Evolutionary conservation across 805 yeast genomes (phyloP), one percentile per base, ranked within the genome.

Genomic region (Cyberlindnera bimundalis): DNA sequence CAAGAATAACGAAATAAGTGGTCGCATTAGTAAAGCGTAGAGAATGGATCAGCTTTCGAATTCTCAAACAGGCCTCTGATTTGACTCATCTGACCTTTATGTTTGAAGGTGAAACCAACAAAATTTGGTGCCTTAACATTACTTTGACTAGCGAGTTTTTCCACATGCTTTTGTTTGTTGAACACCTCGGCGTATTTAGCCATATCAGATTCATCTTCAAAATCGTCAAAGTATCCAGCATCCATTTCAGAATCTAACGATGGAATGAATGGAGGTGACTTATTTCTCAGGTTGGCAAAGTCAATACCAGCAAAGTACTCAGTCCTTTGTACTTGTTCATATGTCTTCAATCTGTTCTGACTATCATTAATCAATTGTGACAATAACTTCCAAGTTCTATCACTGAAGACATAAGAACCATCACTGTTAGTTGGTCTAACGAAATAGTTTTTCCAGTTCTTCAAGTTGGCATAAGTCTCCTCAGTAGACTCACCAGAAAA

Each of bases 161-260:
- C 96, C 55, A 86, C 82, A 48, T 84, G 86, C 21, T 77, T 86
- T 55, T 88, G 88, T 66, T 96, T 84, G 48, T 91, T 95, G 71
- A 93, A 81, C 12, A 93, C 99, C 56, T 93, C 99, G 56, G 93
- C 91, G 67, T 93, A 93, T 62, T 93, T 90, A 47, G 91, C 93
- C 98, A 93, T 89, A 61, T 91, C 96, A 34, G 85, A 89, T 61
- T 91, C 98, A 62, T 89, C 93, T 44, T 87, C 87, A 62, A 93
- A 93, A 63, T 93, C 99, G 65, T 93, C 99, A 60, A 93, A 93
- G 66, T 93, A 93, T 1, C 99, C 99, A 0, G 98, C 98, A 66
- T 93, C 99, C 48, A 89, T 93, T 56, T 93, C 99, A 46, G 89
- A 86, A 59, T 93, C 98, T 49, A 93, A 72, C 55, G 95, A 96